Percentiles rank a stretch among this genome's conserved stretches.
phyloP scores from a whole-genome alignment of 169 alveolate species.

The Plasmodium gonderi region DNA sequence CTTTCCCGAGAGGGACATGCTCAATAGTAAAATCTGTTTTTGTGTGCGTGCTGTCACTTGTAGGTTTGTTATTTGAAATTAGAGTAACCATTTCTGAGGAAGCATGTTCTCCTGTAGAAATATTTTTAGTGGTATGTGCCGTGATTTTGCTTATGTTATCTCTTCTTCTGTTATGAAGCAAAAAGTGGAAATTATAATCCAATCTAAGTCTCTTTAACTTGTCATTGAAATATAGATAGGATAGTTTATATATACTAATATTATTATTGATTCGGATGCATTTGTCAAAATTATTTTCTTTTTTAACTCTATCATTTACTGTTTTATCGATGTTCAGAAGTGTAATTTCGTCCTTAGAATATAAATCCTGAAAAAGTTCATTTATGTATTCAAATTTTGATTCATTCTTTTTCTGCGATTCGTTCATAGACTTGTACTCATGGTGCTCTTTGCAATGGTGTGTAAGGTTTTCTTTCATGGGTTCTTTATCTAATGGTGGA shows the following conservation, averaged over 20 bases:
- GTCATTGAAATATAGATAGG: constrained; percentile 53
- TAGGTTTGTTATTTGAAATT: no score
- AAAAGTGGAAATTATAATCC: constrained; percentile 29
- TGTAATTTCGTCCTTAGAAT: constrained; percentile 12
- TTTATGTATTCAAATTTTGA: not conserved
- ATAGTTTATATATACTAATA: constrained; percentile 28
- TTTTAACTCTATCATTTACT: constrained; percentile 21
- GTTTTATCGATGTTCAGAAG: constrained; percentile 14
- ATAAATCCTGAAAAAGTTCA: not conserved
- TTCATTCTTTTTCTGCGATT: not conserved
- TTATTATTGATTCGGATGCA: constrained; percentile 8
- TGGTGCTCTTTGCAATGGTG: no score
- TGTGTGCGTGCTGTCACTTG: no score
- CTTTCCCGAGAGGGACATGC: not conserved
- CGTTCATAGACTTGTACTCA: no score
- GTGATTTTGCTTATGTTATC: not conserved
- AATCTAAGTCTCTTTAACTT: constrained; percentile 40
- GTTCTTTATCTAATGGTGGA: not conserved
- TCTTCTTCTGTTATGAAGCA: not conserved
- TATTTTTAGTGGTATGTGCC: no score
- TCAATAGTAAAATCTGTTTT: not conserved
- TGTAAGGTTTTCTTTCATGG: no score
- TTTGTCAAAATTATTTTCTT: constrained; percentile 14
- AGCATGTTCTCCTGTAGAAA: no score
- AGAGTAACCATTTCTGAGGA: no score